phyloP scores from a whole-genome alignment of 2,329 filamentous ascomycete species.

The Samsoniella hepiali region DNA sequence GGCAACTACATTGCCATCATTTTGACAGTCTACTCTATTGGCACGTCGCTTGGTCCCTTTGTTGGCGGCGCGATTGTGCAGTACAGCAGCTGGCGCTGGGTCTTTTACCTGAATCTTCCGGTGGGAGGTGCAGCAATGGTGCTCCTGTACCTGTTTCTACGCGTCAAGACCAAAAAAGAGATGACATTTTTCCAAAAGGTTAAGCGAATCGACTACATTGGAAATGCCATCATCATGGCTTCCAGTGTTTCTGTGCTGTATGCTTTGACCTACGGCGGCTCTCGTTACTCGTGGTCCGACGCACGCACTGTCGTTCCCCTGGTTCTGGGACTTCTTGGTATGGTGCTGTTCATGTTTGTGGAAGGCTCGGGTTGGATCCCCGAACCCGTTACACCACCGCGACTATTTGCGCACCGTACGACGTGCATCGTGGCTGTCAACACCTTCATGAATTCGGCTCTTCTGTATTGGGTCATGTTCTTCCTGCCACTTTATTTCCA shows the following conservation, averaged over 20 bases:
- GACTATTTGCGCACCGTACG: conserved; percentile 12
- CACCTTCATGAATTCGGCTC: conserved; percentile 10
- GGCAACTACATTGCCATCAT: conserved; percentile 36
- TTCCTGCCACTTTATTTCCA: conserved; percentile 21
- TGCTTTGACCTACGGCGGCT: conserved; percentile 21
- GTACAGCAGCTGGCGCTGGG: conserved; percentile 35
- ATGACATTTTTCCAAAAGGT: conserved; percentile 20
- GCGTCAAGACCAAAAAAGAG: conserved; percentile 21
- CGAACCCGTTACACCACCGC: conserved; percentile 36
- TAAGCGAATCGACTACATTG: conserved; percentile 36
- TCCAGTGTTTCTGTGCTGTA: conserved; percentile 27
- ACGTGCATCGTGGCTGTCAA: neutral
- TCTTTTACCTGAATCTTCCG: conserved; percentile 41
- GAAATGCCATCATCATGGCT: conserved; percentile 38
- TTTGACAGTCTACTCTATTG: conserved; percentile 30
- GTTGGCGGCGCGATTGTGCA: conserved; percentile 25
- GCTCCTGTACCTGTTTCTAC: conserved; percentile 25
- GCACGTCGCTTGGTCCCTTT: conserved; percentile 29
- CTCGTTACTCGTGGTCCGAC: conserved; percentile 12
- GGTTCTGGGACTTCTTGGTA: conserved; percentile 36
- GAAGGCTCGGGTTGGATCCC: conserved; percentile 25
- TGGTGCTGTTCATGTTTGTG: conserved; percentile 32
- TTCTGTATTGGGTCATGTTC: conserved; percentile 12
- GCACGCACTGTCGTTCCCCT: conserved; percentile 29
- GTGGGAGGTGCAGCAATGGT: conserved; percentile 25